Evolutionary conservation across 2,329 filamentous ascomycete species (phyloP).

Genomic region (Monosporascus sp.): DNA sequence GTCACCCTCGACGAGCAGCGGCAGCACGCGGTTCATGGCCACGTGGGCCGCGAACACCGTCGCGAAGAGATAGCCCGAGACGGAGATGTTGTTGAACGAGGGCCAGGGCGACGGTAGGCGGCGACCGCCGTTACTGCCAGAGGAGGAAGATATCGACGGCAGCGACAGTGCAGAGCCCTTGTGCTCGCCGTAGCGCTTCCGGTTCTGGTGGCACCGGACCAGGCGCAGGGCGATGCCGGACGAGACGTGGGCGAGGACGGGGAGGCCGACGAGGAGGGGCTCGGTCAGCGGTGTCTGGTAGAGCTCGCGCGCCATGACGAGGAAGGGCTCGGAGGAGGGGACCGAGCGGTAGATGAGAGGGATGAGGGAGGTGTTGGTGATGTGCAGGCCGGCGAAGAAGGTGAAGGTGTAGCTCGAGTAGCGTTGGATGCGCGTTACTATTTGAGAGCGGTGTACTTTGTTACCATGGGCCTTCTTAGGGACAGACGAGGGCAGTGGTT

Average conservation of each 20-base stretch:
- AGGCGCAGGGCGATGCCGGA: slow-evolving; percentile 75
- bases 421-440: slow-evolving; percentile 72
- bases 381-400: slow-evolving; percentile 70
- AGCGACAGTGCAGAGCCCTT: slow-evolving; percentile 29
- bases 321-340: slow-evolving; percentile 71
- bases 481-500: background rate
- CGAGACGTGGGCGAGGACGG: slow-evolving; percentile 68
- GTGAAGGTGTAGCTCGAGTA: slow-evolving; percentile 85
- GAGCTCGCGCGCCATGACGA: slow-evolving; percentile 84
- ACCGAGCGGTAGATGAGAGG: slow-evolving; percentile 71
- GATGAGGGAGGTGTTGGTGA: slow-evolving; percentile 76
- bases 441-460: background rate
- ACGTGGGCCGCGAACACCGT: slow-evolving; percentile 66
- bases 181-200: slow-evolving; percentile 68
- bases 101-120: slow-evolving; percentile 57
- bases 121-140: slow-evolving; percentile 4
- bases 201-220: slow-evolving; percentile 65
- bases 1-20: slow-evolving; percentile 72
- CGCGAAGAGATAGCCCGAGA: slow-evolving; percentile 66
- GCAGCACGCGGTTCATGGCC: slow-evolving; percentile 69
- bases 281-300: slow-evolving; percentile 83
- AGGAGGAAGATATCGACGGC: slow-evolving; percentile 26
- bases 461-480: background rate
- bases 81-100: slow-evolving; percentile 60
- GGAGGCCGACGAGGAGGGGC: slow-evolving; percentile 71